Conservation (phyloP, 495 filamentous ascomycete species). For the Penicillium goetzii region DNA sequence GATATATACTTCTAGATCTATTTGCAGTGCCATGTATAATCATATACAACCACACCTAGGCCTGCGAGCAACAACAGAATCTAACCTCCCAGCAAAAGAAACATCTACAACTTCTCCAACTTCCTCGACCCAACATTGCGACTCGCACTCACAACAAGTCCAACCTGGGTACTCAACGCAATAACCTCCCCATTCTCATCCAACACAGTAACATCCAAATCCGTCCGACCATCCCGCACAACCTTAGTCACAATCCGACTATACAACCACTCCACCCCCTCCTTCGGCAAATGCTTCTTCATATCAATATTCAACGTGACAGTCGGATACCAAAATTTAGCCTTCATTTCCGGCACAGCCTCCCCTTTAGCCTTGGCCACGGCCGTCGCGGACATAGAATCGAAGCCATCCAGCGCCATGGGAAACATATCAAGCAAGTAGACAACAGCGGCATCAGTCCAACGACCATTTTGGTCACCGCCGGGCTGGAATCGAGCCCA, state of each 20-base stretch:
- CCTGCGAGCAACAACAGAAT: slow-evolving; percentile 11
- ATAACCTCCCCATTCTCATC: slow-evolving; percentile 62
- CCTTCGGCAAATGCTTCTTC: slow-evolving; percentile 62
- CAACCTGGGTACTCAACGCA: slow-evolving; percentile 65
- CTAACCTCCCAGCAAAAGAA: slow-evolving; percentile 7
- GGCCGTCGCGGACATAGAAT: slow-evolving; percentile 34
- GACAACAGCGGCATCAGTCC: slow-evolving; percentile 58
- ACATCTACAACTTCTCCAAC: slow-evolving; percentile 38
- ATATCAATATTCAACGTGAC: slow-evolving; percentile 69
- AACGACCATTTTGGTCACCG: slow-evolving; percentile 48
- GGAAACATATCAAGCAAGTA: slow-evolving; percentile 69
- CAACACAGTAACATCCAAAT: slow-evolving; percentile 65
- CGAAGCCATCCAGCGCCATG: slow-evolving; percentile 55
- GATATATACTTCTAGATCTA: not conserved
- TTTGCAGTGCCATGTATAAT: not conserved
- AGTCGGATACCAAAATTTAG: slow-evolving; percentile 77
- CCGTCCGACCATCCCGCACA: slow-evolving; percentile 65
- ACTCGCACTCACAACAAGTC: slow-evolving; percentile 57
- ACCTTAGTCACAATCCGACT: slow-evolving; percentile 58
- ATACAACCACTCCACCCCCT: slow-evolving; percentile 69
- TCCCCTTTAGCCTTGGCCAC: slow-evolving; percentile 25
- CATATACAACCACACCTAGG: not conserved
- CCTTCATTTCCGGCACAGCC: slow-evolving; percentile 23
- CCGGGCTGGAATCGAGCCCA: slow-evolving; percentile 61
- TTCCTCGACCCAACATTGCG: slow-evolving; percentile 54